Percentiles rank a stretch among this genome's conserved stretches.
phyloP scores from a whole-genome alignment of 805 yeast species.

The Teunomyces pallodes region DNA sequence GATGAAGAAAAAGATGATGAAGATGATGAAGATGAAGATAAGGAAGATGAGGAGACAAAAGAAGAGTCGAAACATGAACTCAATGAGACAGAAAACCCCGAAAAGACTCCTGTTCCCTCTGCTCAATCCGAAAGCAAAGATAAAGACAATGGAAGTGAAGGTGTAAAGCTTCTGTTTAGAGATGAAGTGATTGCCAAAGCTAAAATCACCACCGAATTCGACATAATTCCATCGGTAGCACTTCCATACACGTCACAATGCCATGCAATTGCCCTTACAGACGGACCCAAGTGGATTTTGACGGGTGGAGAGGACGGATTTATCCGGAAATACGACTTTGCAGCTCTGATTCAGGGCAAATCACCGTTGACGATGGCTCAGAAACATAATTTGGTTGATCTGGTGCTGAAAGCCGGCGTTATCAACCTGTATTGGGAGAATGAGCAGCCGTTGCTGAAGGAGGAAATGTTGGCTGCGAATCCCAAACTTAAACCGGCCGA shows the following conservation, averaged over 20 bases:
- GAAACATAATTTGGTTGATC: slow-evolving; percentile 82
- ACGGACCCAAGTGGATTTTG: slow-evolving; percentile 81
- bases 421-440: slow-evolving; percentile 90
- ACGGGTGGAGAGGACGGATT: slow-evolving; percentile 97
- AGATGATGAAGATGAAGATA: slow-evolving; percentile 17
- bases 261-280: slow-evolving; percentile 72
- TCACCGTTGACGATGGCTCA: slow-evolving; percentile 88
- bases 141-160: background rate
- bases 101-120: too few species aligned
- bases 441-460: slow-evolving; percentile 71
- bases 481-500: slow-evolving; percentile 37
- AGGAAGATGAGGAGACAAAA: slow-evolving; percentile 13
- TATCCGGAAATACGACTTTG: slow-evolving; percentile 84
- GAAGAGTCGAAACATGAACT: slow-evolving; percentile 13
- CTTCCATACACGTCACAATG: slow-evolving; percentile 79
- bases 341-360: slow-evolving; percentile 82
- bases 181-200: slow-evolving; percentile 42
- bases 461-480: slow-evolving; percentile 37
- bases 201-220: slow-evolving; percentile 53
- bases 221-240: slow-evolving; percentile 82
- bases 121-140: background rate
- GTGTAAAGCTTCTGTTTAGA: slow-evolving; percentile 15
- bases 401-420: slow-evolving; percentile 82
- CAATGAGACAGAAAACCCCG: slow-evolving; percentile 2
- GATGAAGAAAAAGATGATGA: slow-evolving; percentile 15